Conservation (phyloP, 75 land plant species). For the Pinus albicaulis region DNA sequence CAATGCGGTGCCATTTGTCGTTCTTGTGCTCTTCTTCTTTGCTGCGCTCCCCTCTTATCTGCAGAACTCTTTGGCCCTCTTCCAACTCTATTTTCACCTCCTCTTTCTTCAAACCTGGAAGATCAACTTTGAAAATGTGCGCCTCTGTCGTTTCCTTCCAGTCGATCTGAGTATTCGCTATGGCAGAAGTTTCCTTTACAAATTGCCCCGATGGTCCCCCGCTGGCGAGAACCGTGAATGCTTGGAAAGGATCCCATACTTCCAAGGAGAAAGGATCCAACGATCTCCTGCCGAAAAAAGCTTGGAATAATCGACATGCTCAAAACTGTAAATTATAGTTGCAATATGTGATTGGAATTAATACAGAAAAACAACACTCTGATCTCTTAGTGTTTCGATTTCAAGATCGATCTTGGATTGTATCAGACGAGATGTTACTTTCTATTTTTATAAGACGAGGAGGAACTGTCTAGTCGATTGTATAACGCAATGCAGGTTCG, state of each 20-base stretch:
- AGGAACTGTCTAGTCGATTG: too few species aligned
- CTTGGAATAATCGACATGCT: conserved; percentile 26
- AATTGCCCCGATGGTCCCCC: neutral
- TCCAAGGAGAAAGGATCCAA: conserved; percentile 25
- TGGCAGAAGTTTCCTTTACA: conserved; percentile 12
- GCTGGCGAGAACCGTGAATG: neutral
- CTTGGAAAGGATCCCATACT: conserved; percentile 39
- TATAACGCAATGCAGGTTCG: too few species aligned
- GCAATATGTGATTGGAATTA: too few species aligned
- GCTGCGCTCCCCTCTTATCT: conserved; percentile 42
- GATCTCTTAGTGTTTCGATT: too few species aligned
- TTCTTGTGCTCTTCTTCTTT: conserved; percentile 28
- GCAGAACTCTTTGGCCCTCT: conserved; percentile 18
- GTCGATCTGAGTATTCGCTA: conserved; percentile 35
- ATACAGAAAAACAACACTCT: too few species aligned
- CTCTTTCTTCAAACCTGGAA: conserved; percentile 14
- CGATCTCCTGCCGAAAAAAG: conserved; percentile 13
- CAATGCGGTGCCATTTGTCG: conserved; percentile 30
- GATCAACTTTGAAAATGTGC: conserved; percentile 21
- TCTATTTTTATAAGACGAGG: too few species aligned
- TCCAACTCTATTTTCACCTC: conserved; percentile 35
- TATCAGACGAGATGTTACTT: too few species aligned
- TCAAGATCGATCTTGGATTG: too few species aligned
- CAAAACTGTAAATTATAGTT: too few species aligned
- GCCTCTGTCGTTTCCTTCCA: conserved; percentile 49